These are phyloP conservation scores for Meyerozyma carpophila DNA, from an alignment of 1,139 yeast species.

Conservation along the genomic window DNA sequence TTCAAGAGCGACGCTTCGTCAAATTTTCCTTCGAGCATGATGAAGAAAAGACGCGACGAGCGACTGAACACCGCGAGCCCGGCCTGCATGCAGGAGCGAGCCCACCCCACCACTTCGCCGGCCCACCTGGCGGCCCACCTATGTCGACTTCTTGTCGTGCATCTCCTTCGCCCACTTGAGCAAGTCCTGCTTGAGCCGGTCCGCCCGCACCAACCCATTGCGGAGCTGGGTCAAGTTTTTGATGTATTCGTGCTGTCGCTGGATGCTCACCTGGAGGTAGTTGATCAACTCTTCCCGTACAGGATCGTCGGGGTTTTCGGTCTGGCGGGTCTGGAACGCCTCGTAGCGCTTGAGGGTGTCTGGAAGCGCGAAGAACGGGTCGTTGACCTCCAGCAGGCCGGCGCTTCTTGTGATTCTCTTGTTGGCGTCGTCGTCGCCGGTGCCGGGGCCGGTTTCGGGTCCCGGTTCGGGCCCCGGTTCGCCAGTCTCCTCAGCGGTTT, in stretches of 20 bases:
- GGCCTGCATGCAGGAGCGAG: background rate
- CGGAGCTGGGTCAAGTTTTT: conserved; percentile 69
- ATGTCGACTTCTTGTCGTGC: conserved; percentile 53
- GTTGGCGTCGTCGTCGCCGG: conserved; percentile 1
- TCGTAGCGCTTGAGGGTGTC: conserved; percentile 27
- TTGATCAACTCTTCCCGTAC: conserved; percentile 40
- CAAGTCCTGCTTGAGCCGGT: conserved; percentile 63
- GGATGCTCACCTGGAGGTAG: conserved; percentile 51
- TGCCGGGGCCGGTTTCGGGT: background rate
- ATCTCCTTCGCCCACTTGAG: conserved; percentile 83
- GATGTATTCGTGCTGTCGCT: conserved; percentile 86
- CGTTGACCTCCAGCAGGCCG: conserved; percentile 14
- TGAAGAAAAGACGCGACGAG: background rate
- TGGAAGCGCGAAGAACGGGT: conserved; percentile 66
- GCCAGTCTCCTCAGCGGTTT: background rate
- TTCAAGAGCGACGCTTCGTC: conserved; percentile 89
- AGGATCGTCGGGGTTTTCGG: conserved; percentile 22
- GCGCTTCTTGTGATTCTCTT: conserved; percentile 1
- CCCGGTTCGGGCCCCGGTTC: background rate
- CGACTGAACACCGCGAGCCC: background rate
- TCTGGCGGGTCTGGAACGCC: conserved; percentile 23
- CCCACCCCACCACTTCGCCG: background rate
- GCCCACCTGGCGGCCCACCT: no score
- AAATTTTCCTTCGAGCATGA: conserved; percentile 95
- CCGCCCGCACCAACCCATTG: conserved; percentile 72